These are phyloP conservation scores for Neohortaea acidophila DNA, from an alignment of 495 filamentous ascomycete genomes.

Conservation along the genomic window DNA sequence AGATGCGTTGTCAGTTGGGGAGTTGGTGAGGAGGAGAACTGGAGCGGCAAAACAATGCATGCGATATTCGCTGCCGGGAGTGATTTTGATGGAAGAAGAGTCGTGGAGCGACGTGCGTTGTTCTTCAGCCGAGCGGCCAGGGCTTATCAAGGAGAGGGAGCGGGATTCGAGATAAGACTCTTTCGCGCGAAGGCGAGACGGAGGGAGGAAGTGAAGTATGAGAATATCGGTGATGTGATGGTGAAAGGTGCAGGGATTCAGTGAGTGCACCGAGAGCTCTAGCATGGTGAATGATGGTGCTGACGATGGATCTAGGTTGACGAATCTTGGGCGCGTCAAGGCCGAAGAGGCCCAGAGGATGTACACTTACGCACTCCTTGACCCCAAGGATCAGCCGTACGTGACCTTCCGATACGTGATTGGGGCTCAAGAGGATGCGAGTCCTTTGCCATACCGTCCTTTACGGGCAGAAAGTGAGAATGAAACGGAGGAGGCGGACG, in stretches of 20 bases:
- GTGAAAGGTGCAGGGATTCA: not conserved
- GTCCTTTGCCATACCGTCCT: too few relatives aligned
- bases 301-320: not conserved
- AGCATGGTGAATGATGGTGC: not conserved
- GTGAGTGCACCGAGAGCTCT: not conserved
- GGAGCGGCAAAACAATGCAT: not conserved
- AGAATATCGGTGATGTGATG: not conserved
- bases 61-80: not conserved
- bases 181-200: slow-evolving; percentile 1
- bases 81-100: not conserved
- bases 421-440: too few relatives aligned
- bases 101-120: slow-evolving; percentile 2
- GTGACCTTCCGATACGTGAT: not conserved
- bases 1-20: slow-evolving; percentile 3
- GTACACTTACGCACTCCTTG: slow-evolving; percentile 2
- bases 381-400: slow-evolving; percentile 1
- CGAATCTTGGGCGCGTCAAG: not conserved
- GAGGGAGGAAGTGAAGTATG: not conserved
- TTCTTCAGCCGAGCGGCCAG: not conserved
- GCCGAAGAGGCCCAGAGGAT: not conserved
- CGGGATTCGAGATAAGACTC: not conserved
- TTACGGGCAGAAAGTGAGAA: too few relatives aligned
- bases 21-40: not conserved
- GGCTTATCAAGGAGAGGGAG: not conserved
- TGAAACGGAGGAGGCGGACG: too few relatives aligned